These are phyloP conservation scores for Neurospora cerealis DNA, from an alignment of 495 filamentous ascomycete species.

Conservation along the genomic window DNA sequence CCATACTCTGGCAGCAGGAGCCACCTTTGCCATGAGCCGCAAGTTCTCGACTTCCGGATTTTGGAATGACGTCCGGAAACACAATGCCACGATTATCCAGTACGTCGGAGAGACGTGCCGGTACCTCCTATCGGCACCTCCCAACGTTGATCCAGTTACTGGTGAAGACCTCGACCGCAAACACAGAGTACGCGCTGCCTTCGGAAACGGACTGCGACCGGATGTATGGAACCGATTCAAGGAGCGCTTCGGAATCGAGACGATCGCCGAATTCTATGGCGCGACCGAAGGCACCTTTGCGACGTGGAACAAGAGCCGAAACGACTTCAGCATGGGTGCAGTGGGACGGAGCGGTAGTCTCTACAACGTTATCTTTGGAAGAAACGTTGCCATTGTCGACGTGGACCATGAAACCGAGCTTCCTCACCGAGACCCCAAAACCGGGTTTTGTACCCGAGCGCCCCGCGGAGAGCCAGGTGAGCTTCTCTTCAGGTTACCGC, in stretches of 20 bases:
- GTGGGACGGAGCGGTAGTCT: conserved; percentile 69
- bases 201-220: conserved; percentile 86
- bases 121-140: conserved; percentile 70
- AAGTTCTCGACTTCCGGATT: conserved; percentile 78
- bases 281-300: conserved; percentile 71
- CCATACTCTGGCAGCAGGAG: conserved; percentile 47
- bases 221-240: conserved; percentile 89
- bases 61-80: conserved; percentile 67
- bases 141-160: conserved; percentile 50
- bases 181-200: conserved; percentile 69
- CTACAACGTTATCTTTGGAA: conserved; percentile 42
- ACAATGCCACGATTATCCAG: conserved; percentile 73
- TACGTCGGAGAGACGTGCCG: conserved; percentile 94
- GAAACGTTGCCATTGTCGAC: conserved; percentile 48
- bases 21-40: conserved; percentile 61
- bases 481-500: conserved; percentile 63
- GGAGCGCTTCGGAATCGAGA: conserved; percentile 72
- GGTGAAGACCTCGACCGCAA: conserved; percentile 67
- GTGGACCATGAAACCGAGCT: conserved; percentile 63
- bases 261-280: conserved; percentile 82
- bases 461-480: conserved; percentile 64
- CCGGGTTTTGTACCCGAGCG: conserved; percentile 58
- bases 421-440: conserved; percentile 61
- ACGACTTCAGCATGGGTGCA: conserved; percentile 67
- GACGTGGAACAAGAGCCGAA: conserved; percentile 66